These are phyloP conservation scores for Cephaloascus fragrans DNA, from an alignment of 805 yeast species.

Conservation along the genomic window DNA sequence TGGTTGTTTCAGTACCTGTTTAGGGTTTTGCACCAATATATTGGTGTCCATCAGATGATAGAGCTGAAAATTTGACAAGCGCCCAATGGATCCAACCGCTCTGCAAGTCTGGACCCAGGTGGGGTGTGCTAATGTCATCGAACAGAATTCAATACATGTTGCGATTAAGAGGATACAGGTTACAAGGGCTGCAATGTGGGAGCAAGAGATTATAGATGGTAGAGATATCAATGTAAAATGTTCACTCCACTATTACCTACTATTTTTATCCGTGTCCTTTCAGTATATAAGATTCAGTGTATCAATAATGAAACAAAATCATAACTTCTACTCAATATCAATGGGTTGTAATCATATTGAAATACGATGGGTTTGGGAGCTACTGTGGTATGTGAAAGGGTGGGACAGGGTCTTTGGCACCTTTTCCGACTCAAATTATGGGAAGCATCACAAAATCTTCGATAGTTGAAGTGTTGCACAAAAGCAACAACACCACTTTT, in stretches of 20 bases:
- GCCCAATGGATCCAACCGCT: not conserved
- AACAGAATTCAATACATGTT: not conserved
- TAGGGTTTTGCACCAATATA: slow-evolving; percentile 25
- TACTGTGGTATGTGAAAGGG: not conserved
- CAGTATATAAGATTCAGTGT: not conserved
- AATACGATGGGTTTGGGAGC: not conserved
- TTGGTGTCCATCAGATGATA: slow-evolving; percentile 24
- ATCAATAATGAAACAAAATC: not conserved
- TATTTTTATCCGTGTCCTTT: too few relatives aligned
- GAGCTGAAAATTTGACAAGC: not conserved
- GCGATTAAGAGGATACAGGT: too few relatives aligned
- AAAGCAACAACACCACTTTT: too few relatives aligned
- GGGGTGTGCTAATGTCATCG: not conserved
- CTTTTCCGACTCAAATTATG: not conserved
- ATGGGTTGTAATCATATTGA: not conserved
- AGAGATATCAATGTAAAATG: too few relatives aligned
- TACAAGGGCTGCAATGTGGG: too few relatives aligned
- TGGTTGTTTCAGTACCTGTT: slow-evolving; percentile 25
- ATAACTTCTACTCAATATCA: too few relatives aligned
- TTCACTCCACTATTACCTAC: too few relatives aligned
- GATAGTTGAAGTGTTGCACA: not conserved
- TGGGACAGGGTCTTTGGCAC: not conserved
- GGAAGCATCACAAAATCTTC: not conserved
- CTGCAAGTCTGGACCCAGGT: too few relatives aligned
- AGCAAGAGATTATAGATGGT: too few relatives aligned